Conservation (phyloP, 306 rosid genomes). For the Carpinus viminea region DNA sequence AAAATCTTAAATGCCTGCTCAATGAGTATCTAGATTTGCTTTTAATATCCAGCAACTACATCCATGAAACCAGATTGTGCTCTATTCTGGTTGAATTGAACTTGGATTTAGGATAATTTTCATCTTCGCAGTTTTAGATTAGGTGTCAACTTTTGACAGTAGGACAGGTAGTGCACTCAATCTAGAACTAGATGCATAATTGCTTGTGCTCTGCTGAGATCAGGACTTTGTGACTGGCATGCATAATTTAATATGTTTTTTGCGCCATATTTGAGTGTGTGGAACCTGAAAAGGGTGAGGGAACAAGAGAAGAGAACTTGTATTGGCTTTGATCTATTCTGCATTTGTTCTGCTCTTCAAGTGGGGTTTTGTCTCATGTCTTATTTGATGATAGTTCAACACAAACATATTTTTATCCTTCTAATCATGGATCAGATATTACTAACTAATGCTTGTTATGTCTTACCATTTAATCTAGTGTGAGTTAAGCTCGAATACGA, state of each 20-base stretch:
- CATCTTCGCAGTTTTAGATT: background rate
- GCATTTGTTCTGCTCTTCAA: background rate
- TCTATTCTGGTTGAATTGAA: slow-evolving; percentile 16
- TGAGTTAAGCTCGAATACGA: background rate
- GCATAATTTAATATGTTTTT: background rate
- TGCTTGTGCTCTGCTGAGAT: background rate
- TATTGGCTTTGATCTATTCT: background rate
- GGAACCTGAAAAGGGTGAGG: background rate
- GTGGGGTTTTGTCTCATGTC: background rate
- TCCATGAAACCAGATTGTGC: background rate
- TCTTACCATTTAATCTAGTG: background rate
- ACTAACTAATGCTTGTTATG: background rate
- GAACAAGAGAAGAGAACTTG: background rate
- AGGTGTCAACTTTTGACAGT: background rate
- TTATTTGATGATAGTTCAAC: background rate
- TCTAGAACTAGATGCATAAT: background rate
- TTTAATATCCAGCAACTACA: background rate
- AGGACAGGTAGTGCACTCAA: slow-evolving; percentile 1
- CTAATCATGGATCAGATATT: slow-evolving; percentile 6
- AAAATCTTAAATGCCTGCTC: background rate
- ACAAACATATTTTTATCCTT: background rate
- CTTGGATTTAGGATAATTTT: slow-evolving; percentile 2
- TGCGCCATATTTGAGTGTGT: background rate
- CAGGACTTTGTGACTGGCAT: background rate
- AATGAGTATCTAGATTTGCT: background rate